Conservation (phyloP, 129 eudicot species). For the Escallonia herrerae region DNA sequence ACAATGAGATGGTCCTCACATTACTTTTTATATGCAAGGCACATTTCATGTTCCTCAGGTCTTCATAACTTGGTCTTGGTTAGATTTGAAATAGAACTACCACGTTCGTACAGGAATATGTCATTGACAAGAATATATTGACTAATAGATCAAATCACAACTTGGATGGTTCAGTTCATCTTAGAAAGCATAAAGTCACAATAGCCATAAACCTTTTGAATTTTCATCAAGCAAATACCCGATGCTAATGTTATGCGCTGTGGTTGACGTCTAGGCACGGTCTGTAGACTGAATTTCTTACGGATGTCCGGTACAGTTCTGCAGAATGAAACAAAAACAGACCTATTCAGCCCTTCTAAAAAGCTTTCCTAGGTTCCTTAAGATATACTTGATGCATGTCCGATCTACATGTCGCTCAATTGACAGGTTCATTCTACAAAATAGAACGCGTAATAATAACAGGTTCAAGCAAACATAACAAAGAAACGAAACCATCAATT, state of each 20-base stretch:
- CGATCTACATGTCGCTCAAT: not conserved
- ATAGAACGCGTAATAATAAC: not conserved
- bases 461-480: not conserved
- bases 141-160: not conserved
- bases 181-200: too few species aligned
- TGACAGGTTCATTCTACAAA: not conserved
- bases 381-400: not conserved
- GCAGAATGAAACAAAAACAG: not conserved
- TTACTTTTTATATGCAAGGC: not conserved
- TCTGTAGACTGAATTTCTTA: not conserved
- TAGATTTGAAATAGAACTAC: not conserved
- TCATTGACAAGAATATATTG: not conserved
- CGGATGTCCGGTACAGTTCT: not conserved
- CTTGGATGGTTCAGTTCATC: not conserved
- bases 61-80: not conserved
- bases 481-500: not conserved
- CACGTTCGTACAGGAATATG: not conserved
- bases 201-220: not conserved
- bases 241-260: slow-evolving; percentile 10
- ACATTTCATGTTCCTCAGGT: not conserved
- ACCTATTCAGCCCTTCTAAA: not conserved
- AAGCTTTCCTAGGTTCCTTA: not conserved
- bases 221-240: not conserved
- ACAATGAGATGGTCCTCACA: slow-evolving; percentile 24
- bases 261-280: not conserved